Conservation (phyloP, 148 eudicot species). For the Hydrangea macrophylla region DNA sequence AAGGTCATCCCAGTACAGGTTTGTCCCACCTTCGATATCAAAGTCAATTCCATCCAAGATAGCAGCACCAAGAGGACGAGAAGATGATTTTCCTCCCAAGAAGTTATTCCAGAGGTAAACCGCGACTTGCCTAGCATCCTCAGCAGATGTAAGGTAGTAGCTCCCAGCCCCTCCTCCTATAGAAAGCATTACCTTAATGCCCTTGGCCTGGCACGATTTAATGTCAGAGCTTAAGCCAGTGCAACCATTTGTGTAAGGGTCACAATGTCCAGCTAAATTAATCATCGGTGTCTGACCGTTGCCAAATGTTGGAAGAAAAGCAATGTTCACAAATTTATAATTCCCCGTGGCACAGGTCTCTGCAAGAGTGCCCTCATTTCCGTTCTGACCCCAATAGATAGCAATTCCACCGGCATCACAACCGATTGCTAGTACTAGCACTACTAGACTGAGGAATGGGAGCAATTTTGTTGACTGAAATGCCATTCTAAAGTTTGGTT, state of each 20-base stretch:
- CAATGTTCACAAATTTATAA: slow-evolving; percentile 27
- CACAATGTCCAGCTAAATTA: slow-evolving; percentile 29
- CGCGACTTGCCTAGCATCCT: slow-evolving; percentile 22
- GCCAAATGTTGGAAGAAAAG: slow-evolving; percentile 27
- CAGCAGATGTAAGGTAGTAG: slow-evolving; percentile 22
- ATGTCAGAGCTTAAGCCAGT: slow-evolving; percentile 17
- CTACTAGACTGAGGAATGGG: neutral
- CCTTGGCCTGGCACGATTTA: slow-evolving; percentile 20
- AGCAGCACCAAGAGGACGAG: slow-evolving; percentile 23
- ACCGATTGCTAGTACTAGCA: neutral
- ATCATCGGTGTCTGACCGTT: slow-evolving; percentile 19
- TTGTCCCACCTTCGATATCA: slow-evolving; percentile 14
- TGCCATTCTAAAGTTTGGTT: neutral
- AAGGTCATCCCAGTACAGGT: slow-evolving; percentile 3
- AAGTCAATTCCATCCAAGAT: slow-evolving; percentile 31
- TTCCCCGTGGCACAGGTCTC: slow-evolving; percentile 27
- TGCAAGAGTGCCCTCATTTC: slow-evolving; percentile 19
- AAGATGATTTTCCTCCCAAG: slow-evolving; percentile 14
- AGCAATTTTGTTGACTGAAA: neutral
- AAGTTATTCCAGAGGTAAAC: slow-evolving; percentile 21
- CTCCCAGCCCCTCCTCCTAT: slow-evolving; percentile 30
- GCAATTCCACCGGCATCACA: slow-evolving; percentile 12
- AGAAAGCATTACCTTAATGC: slow-evolving; percentile 33
- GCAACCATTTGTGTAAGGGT: slow-evolving; percentile 18
- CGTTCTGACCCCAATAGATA: slow-evolving; percentile 22